Percentiles rank a stretch among this genome's conserved stretches.
Evolutionary conservation across 352 stramenopile species (phyloP).

Genomic region (Peronospora farinosa): DNA sequence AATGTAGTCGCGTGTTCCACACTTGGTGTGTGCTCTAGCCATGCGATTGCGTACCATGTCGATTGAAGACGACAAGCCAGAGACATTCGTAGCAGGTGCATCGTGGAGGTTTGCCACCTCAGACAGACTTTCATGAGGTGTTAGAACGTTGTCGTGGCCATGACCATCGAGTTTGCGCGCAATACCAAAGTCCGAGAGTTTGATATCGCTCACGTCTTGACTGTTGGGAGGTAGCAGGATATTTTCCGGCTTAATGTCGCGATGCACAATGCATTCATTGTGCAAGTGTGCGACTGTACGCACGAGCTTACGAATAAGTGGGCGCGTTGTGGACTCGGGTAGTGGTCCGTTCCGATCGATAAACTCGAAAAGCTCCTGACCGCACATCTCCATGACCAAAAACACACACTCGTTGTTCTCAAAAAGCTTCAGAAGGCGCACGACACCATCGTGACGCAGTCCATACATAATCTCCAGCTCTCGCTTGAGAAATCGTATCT

Average conservation of each 20-base stretch:
- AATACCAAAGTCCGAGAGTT: constrained; percentile 82
- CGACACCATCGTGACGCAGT: constrained; percentile 65
- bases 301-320: constrained; percentile 68
- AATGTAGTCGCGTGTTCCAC: constrained; percentile 78
- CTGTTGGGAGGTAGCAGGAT: constrained; percentile 53
- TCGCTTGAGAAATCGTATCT: constrained; percentile 75
- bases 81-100: constrained; percentile 7
- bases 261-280: constrained; percentile 74
- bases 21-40: constrained; percentile 72
- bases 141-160: constrained; percentile 46
- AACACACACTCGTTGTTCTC: constrained; percentile 69
- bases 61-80: constrained; percentile 14
- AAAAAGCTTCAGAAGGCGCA: constrained; percentile 75
- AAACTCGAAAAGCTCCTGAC: constrained; percentile 77
- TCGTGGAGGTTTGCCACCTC: constrained; percentile 62
- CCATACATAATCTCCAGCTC: constrained; percentile 85
- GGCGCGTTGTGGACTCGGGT: constrained; percentile 53
- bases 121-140: constrained; percentile 61
- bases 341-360: constrained; percentile 71
- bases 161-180: constrained; percentile 61
- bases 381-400: constrained; percentile 77
- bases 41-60: constrained; percentile 60
- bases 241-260: constrained; percentile 84
- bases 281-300: constrained; percentile 81
- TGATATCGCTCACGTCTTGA: constrained; percentile 66